Conservation (phyloP, 2,329 filamentous ascomycete species). For the Calonectria honghensis region DNA sequence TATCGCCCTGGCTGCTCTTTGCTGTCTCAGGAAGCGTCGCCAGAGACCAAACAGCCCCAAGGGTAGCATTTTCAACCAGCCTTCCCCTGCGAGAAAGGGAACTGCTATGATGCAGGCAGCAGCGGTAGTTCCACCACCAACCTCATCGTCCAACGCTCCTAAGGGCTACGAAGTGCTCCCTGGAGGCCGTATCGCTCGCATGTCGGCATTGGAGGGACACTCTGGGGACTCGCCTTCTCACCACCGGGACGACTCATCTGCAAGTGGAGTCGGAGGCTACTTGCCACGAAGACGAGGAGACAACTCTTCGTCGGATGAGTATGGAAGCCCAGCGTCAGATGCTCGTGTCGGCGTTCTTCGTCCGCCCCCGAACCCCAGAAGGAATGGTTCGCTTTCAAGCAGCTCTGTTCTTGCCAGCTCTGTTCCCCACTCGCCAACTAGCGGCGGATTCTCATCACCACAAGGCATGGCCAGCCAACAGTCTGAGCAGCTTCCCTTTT, state of each 20-base stretch:
- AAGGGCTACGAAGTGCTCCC: conserved; percentile 84
- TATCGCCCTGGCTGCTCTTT: conserved; percentile 80
- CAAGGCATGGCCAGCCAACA: conserved; percentile 90
- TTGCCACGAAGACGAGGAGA: conserved; percentile 68
- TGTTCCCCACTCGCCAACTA: conserved; percentile 84
- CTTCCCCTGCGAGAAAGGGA: conserved; percentile 80
- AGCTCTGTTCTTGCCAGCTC: conserved; percentile 83
- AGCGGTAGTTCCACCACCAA: conserved; percentile 44
- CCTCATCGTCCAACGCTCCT: conserved; percentile 54
- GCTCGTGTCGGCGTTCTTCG: conserved; percentile 73
- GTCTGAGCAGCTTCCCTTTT: conserved; percentile 95
- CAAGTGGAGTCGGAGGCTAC: conserved; percentile 67
- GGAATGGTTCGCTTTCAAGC: conserved; percentile 93
- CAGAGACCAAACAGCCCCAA: conserved; percentile 76
- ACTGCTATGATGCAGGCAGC: conserved; percentile 63
- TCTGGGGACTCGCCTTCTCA: conserved; percentile 76
- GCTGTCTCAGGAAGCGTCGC: conserved; percentile 74
- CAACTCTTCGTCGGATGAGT: conserved; percentile 83
- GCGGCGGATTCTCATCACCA: conserved; percentile 87
- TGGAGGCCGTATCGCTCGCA: conserved; percentile 92
- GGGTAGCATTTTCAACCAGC: conserved; percentile 91
- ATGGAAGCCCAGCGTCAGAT: conserved; percentile 83
- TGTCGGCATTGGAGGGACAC: conserved; percentile 92
- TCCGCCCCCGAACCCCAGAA: conserved; percentile 77
- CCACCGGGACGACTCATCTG: conserved; percentile 64